These are phyloP conservation scores for Drosera capensis DNA, from an alignment of 148 eudicot genomes.

Conservation along the genomic window DNA sequence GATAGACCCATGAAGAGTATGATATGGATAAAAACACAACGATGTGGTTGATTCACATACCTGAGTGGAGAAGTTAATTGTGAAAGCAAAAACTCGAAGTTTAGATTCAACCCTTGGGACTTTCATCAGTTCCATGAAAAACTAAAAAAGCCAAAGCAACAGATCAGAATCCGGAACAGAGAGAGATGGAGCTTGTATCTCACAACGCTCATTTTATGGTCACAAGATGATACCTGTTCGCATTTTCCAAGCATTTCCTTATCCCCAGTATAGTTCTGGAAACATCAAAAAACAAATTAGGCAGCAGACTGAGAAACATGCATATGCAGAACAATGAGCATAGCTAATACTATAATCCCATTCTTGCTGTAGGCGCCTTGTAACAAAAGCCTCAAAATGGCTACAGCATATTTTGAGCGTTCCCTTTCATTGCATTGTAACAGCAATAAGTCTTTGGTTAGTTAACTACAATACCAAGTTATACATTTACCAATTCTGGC, in stretches of 20 bases:
- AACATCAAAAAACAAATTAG: conserved; percentile 11
- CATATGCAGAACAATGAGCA: too few species aligned
- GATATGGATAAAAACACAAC: conserved; percentile 1
- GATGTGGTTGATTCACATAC: conserved; percentile 15
- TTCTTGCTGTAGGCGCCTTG: too few species aligned
- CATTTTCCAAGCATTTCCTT: conserved; percentile 96
- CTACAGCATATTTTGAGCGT: too few species aligned
- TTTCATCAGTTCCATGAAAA: conserved; percentile 95
- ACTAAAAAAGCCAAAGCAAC: conserved; percentile 35
- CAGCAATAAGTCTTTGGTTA: too few species aligned
- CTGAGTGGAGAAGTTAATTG: conserved; percentile 76
- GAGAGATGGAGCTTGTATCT: background rate
- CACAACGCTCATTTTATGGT: conserved; percentile 1
- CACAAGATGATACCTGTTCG: conserved; percentile 53
- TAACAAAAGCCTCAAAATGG: too few species aligned
- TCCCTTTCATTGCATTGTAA: too few species aligned
- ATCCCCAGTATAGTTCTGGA: conserved; percentile 74
- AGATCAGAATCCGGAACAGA: conserved; percentile 12
- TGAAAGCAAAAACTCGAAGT: conserved; percentile 88
- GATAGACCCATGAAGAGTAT: background rate
- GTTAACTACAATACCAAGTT: too few species aligned
- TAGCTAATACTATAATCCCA: too few species aligned
- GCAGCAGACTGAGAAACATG: conserved; percentile 6
- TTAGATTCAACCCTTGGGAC: conserved; percentile 93
- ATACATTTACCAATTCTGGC: too few species aligned